Percentiles rank a stretch among this genome's conserved stretches.
Conservation (phyloP, 768 basidiomycete genomes). For the Boletellus emodensis region DNA sequence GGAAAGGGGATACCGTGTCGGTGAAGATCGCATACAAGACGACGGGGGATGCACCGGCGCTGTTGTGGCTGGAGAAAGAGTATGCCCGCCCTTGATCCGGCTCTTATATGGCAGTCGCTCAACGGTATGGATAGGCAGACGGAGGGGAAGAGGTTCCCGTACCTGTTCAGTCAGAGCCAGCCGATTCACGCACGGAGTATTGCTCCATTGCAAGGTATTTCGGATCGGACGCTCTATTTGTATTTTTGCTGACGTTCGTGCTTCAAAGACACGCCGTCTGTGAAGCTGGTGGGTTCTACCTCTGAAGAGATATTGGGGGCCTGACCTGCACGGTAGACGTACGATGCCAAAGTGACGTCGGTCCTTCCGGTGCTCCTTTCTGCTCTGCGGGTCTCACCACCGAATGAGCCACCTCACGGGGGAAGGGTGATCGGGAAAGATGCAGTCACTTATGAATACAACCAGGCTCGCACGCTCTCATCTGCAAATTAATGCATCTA, state of each 20-base stretch:
- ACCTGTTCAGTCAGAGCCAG: slow-evolving; percentile 90
- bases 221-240: not conserved
- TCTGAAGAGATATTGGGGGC: not conserved
- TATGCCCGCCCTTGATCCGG: too few species aligned
- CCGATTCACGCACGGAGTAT: slow-evolving; percentile 84
- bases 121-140: slow-evolving; percentile 56
- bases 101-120: too few species aligned
- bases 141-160: slow-evolving; percentile 79
- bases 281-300: slow-evolving; percentile 66
- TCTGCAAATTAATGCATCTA: not conserved
- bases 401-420: slow-evolving; percentile 65
- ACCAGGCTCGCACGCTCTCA: slow-evolving; percentile 51
- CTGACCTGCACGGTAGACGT: slow-evolving; percentile 49
- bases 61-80: too few species aligned
- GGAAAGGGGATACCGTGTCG: slow-evolving; percentile 36
- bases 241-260: not conserved
- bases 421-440: slow-evolving; percentile 76
- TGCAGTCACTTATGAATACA: slow-evolving; percentile 67
- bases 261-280: slow-evolving; percentile 70
- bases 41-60: slow-evolving; percentile 66
- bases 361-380: slow-evolving; percentile 86
- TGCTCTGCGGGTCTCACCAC: slow-evolving; percentile 75
- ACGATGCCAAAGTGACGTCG: slow-evolving; percentile 72
- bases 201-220: slow-evolving; percentile 70
- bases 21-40: slow-evolving; percentile 69